phyloP scores from a whole-genome alignment of 2,329 filamentous ascomycete genomes.

The Onygenales sp. region DNA sequence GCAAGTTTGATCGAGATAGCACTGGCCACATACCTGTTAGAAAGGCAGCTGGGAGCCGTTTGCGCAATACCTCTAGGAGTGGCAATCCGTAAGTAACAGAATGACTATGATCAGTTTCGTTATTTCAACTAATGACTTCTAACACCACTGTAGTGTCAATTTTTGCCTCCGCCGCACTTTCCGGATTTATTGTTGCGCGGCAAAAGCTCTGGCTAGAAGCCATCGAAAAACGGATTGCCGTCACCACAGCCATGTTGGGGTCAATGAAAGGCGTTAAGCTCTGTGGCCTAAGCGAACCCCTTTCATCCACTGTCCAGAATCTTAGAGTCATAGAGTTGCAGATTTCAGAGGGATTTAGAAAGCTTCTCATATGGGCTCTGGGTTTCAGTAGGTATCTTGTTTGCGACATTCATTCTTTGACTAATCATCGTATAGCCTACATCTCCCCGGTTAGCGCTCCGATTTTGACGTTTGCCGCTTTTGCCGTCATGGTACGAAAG shows the following conservation, averaged over 20 bases:
- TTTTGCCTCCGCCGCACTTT: not conserved
- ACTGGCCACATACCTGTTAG: constrained; percentile 36
- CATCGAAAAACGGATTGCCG: constrained; percentile 40
- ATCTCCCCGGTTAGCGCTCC: constrained; percentile 34
- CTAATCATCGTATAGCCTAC: constrained; percentile 20
- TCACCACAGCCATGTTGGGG: constrained; percentile 39
- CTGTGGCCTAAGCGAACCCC: constrained; percentile 35
- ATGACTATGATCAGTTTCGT: not conserved
- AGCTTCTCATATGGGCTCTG: constrained; percentile 33
- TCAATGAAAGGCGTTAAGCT: constrained; percentile 46
- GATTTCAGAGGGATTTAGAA: constrained; percentile 33
- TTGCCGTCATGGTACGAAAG: constrained; percentile 28
- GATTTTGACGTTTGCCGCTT: constrained; percentile 38
- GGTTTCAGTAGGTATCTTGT: constrained; percentile 23
- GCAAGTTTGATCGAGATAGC: constrained; percentile 36
- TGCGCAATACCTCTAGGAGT: constrained; percentile 37
- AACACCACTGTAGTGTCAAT: not conserved
- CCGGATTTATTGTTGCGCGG: constrained; percentile 24
- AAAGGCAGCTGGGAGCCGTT: constrained; percentile 33
- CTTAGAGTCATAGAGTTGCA: constrained; percentile 32
- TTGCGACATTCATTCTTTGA: constrained; percentile 9
- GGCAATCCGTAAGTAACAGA: constrained; percentile 24
- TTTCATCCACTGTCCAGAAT: constrained; percentile 29
- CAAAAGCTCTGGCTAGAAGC: constrained; percentile 43
- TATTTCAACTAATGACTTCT: not conserved